Percentiles rank a stretch among this genome's conserved stretches.
Evolutionary conservation across 768 basidiomycete genomes (phyloP).

Genomic region (Leccinum boreale): DNA sequence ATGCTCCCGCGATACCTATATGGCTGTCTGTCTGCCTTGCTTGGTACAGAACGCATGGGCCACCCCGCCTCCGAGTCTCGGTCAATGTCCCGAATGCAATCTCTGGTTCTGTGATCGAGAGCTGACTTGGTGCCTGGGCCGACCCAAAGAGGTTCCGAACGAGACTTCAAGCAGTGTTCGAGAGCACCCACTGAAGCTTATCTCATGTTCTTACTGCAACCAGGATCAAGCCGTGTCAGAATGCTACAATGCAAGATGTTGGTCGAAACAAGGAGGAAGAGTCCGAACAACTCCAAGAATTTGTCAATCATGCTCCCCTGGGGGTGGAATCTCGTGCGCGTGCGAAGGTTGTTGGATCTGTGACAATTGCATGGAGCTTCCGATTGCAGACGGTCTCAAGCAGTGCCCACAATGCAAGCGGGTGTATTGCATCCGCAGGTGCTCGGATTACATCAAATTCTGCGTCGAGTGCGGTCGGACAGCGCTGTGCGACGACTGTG

Average conservation of each 20-base stretch:
- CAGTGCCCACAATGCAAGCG: constrained; percentile 16
- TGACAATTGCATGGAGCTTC: constrained; percentile 17
- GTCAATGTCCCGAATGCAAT: constrained; percentile 19
- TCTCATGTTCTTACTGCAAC: constrained; percentile 7
- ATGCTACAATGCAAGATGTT: constrained; percentile 13
- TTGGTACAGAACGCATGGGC: too few species aligned
- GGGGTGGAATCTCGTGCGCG: constrained; percentile 18
- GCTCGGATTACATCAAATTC: constrained; percentile 21
- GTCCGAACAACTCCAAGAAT: too few species aligned
- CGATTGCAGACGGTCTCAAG: constrained; percentile 7
- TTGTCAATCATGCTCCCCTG: constrained; percentile 11
- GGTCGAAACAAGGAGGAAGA: constrained; percentile 9
- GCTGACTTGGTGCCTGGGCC: constrained; percentile 22
- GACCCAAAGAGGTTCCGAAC: constrained; percentile 4
- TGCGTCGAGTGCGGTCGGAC: constrained; percentile 19
- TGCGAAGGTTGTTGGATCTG: constrained; percentile 21
- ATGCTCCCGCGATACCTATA: too few species aligned
- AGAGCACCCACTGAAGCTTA: too few species aligned
- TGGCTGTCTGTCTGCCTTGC: too few species aligned
- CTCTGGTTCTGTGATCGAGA: constrained; percentile 20
- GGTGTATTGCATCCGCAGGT: constrained; percentile 10
- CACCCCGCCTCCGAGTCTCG: constrained; percentile 2
- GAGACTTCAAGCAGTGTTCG: too few species aligned
- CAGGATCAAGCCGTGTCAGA: background rate
- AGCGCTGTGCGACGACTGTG: constrained; percentile 6